Conservation (phyloP, 306 rosid species). For the Biancaea sappan region DNA sequence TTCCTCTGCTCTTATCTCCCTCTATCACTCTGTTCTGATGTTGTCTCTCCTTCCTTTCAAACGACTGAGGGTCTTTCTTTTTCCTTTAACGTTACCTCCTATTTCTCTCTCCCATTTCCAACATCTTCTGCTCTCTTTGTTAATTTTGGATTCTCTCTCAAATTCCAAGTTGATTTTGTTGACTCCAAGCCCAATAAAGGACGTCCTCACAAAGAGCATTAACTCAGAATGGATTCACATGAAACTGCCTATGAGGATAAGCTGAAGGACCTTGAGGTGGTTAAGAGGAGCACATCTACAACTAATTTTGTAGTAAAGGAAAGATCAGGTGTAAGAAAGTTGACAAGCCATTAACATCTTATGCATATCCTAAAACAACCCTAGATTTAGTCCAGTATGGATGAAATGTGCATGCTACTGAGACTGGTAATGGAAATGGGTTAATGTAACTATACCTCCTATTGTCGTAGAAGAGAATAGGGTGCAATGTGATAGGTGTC, state of each 20-base stretch:
- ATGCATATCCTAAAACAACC: conserved; percentile 40
- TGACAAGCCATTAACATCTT: conserved; percentile 48
- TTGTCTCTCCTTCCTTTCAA: no score
- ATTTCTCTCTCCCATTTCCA: no score
- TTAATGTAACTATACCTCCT: conserved; percentile 63
- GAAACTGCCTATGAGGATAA: conserved; percentile 56
- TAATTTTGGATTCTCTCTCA: no score
- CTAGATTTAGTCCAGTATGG: conserved; percentile 47
- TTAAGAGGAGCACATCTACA: conserved; percentile 45
- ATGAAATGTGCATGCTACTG: conserved; percentile 47
- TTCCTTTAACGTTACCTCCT: no score
- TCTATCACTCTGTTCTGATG: no score
- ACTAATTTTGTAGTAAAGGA: conserved; percentile 55
- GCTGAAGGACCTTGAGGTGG: conserved; percentile 55
- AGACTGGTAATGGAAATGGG: conserved; percentile 52
- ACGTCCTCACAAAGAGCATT: no score
- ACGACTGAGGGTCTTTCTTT: no score
- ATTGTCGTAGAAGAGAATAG: conserved; percentile 60
- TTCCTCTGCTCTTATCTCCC: no score
- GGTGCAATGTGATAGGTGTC: conserved; percentile 88
- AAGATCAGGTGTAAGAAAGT: conserved; percentile 54
- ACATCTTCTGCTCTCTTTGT: no score
- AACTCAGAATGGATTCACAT: conserved; percentile 40
- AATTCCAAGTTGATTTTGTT: no score
- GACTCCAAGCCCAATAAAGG: no score